Evolutionary conservation across 2,329 filamentous ascomycete species (phyloP), one percentile per base, ranked within the genome.

Genomic region (Chaetomium sp.): DNA sequence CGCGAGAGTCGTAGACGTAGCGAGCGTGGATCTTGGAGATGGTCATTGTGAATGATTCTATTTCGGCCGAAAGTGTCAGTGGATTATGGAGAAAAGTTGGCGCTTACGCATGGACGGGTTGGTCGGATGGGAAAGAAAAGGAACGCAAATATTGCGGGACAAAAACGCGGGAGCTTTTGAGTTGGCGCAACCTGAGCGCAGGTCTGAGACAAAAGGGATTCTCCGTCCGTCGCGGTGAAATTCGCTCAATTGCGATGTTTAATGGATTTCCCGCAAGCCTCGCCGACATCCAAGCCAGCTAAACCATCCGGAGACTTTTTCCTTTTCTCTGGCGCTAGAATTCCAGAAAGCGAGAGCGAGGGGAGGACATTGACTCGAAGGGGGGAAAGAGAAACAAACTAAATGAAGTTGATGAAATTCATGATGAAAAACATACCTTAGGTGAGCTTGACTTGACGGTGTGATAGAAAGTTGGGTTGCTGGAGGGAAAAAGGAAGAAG

Each of bases 1-100:
- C 84, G 73, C 94, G 92, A 75, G 94, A 97, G 84, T 99, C 94
- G 85, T 92, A 99, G 80, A 99, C 91, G 71, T 87, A 91, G 73
- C 94, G 88, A 71, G 88, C 89, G 83, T 91, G 88, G 72, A 94
- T 83, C 82, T 91, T 92, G 75, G 85, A 85, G 76, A 94, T 89
- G 70, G 88, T 79, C 94, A 99, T 99, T 66, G 72, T 91, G 76
- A 35, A 48, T 49, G 53, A 19, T 55, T 60, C 58, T 62, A 52
- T 27, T 27, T 27, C 19, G 19, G 19, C 19, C 44, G 6, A 10
- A 45, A n/a, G 7, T 49, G 45, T 54, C 53, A 54, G 46, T 52
- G n/a, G 41, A 48, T 42, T 12, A 27, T 27, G 37, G 27, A n/a
- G 2, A 14, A 11, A 19, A 46, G 38, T 47, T 55, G 34, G 44